Evolutionary conservation across 2,329 filamentous ascomycete genomes (phyloP).

Genomic region (Xylariaceae sp.): DNA sequence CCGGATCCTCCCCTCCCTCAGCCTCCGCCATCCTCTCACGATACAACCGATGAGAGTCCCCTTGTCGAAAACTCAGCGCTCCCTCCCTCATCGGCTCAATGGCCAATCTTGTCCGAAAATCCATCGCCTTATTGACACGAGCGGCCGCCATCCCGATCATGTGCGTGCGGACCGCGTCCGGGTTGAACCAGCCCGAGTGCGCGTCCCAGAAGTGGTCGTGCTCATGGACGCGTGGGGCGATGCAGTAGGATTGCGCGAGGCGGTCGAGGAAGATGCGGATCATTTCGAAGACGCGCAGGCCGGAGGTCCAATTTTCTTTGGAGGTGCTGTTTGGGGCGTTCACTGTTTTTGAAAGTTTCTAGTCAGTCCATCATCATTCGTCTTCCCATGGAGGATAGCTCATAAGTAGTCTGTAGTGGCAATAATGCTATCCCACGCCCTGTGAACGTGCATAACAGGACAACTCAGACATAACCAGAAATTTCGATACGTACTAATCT

Average conservation of each 20-base stretch:
- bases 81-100: slow-evolving; percentile 17
- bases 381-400: not conserved
- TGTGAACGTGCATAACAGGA: no score
- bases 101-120: slow-evolving; percentile 12
- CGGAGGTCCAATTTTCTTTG: slow-evolving; percentile 11
- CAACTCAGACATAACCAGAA: no score
- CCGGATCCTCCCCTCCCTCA: not conserved
- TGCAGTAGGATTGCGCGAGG: slow-evolving; percentile 7
- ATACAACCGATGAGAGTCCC: not conserved
- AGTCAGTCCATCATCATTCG: not conserved
- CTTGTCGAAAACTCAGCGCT: not conserved
- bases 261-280: slow-evolving; percentile 13
- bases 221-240: not conserved
- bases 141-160: slow-evolving; percentile 18
- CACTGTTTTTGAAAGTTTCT: slow-evolving; percentile 10
- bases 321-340: slow-evolving; percentile 6
- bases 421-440: no score
- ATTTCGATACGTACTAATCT: no score
- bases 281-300: slow-evolving; percentile 19
- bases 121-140: slow-evolving; percentile 11
- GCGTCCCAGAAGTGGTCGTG: slow-evolving; percentile 3
- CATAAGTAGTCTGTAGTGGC: no score
- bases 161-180: slow-evolving; percentile 18
- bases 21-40: not conserved
- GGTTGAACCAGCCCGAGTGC: slow-evolving; percentile 16